Evolutionary conservation across 208 protist species (phyloP).

Genomic region (Acanthamoeba divionensis): DNA sequence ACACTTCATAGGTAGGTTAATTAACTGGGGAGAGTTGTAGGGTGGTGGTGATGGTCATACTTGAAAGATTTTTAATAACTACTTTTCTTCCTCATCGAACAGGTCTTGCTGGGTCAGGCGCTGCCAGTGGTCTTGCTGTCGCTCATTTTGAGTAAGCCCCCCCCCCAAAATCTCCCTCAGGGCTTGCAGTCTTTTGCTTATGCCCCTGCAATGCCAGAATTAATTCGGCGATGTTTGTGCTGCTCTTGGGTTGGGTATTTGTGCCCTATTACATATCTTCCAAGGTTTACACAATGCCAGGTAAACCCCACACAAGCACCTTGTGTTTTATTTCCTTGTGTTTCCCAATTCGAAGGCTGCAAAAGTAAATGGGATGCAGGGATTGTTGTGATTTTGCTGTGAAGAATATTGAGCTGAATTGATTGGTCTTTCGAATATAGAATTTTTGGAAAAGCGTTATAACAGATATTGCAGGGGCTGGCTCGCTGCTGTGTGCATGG

Average conservation of each 20-base stretch:
- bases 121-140: constrained; percentile 15
- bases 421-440: neutral
- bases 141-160: constrained; percentile 16
- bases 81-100: neutral
- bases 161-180: neutral
- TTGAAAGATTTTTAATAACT: too few species aligned
- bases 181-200: too few species aligned
- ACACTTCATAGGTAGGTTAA: constrained; percentile 21
- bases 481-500: constrained; percentile 13
- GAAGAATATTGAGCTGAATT: too few species aligned
- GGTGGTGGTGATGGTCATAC: too few species aligned
- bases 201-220: neutral
- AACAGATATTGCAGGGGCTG: constrained; percentile 27
- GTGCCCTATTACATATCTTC: constrained; percentile 25
- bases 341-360: too few species aligned
- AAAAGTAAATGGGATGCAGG: too few species aligned
- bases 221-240: constrained; percentile 11
- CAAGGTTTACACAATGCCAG: constrained; percentile 45
- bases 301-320: neutral
- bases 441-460: constrained; percentile 28
- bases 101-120: constrained; percentile 33
- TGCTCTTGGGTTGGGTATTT: constrained; percentile 44
- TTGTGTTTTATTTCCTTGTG: too few species aligned
- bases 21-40: too few species aligned
- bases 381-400: too few species aligned